Percentiles rank a stretch among this genome's conserved stretches.
phyloP scores from a whole-genome alignment of 2,329 filamentous ascomycete genomes.

The Phaeosphaeria sp. region DNA sequence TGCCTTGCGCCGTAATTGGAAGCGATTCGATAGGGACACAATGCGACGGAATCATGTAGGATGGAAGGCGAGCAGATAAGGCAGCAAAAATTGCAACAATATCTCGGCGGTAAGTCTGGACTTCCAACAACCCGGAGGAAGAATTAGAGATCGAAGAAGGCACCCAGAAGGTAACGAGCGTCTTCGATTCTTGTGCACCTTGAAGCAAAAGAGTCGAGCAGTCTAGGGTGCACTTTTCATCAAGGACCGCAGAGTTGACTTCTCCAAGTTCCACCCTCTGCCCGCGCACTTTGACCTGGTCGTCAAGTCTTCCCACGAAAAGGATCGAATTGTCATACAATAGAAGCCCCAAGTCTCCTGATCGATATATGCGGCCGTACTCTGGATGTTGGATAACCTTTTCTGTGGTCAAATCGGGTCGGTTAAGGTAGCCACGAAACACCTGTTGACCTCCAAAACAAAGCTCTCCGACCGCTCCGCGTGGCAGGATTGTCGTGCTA shows the following conservation, averaged over 20 bases:
- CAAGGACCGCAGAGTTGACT: conserved; percentile 69
- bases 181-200: conserved; percentile 54
- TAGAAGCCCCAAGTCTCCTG: conserved; percentile 82
- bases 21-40: conserved; percentile 73
- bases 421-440: conserved; percentile 73
- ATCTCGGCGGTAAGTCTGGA: conserved; percentile 36
- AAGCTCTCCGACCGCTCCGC: conserved; percentile 79
- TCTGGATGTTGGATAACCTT: conserved; percentile 74
- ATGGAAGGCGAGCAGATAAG: conserved; percentile 65
- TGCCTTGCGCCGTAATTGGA: conserved; percentile 77
- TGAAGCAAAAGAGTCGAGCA: conserved; percentile 69
- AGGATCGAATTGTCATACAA: conserved; percentile 77
- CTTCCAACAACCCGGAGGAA: conserved; percentile 49
- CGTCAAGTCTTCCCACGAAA: conserved; percentile 76
- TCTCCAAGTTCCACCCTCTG: conserved; percentile 81
- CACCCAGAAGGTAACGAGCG: conserved; percentile 74
- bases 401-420: conserved; percentile 65
- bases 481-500: conserved; percentile 60
- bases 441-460: conserved; percentile 89
- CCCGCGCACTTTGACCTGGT: conserved; percentile 82
- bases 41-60: conserved; percentile 81
- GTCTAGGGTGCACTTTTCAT: conserved; percentile 61
- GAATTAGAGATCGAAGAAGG: conserved; percentile 39
- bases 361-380: conserved; percentile 79
- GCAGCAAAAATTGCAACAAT: conserved; percentile 59